Evolutionary conservation across 306 rosid species (phyloP), one percentile per base, ranked within the genome.

Genomic region (Alnus rubra): DNA sequence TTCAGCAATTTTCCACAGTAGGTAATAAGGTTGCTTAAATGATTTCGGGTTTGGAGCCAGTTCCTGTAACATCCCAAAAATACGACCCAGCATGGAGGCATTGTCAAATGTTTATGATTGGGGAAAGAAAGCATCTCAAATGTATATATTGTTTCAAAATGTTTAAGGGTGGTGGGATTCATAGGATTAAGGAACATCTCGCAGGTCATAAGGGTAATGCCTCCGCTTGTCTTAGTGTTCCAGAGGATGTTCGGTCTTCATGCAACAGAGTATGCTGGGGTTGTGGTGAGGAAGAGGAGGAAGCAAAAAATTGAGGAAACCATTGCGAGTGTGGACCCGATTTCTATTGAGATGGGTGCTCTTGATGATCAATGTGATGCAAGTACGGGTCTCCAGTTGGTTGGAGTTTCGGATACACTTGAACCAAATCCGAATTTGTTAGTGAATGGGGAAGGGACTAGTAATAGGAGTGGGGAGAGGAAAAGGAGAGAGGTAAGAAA

Each of bases 151-250:
- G 98, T 86, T 75, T 70, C 72, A 92, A 94, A 77, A 76, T 94
- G 87, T 94, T 94, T 80, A 94, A 89, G 84, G 98, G 98, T 82
- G 98, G 97, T 68, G 98, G 97, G 82, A 94, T 94, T 92, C 98
- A 94, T 84, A 92, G 98, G 90, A 92, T 94, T 78, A 94, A 94
- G 84, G 98, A 92, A 81, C 97, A 94, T 71, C 92, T 94, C 54
- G 98, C 98, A 60, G 88, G 97, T 59, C 97, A 87, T 51, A 92
- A 92, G 86, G 97, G 94, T 56, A 94, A 92, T 89, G 97, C 97
- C 1, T 89, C 98, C 13, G 88, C 93, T 79, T 94, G 98, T 45
- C 78, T 78, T 7, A 79, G 87, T 9, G 98, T 94, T 13, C 98
- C 98, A 2, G 75, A 74, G 4, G 97, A 94, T 86, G 97, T 94